Conservation (phyloP, 768 basidiomycete genomes). For the Boletus bicolor region DNA sequence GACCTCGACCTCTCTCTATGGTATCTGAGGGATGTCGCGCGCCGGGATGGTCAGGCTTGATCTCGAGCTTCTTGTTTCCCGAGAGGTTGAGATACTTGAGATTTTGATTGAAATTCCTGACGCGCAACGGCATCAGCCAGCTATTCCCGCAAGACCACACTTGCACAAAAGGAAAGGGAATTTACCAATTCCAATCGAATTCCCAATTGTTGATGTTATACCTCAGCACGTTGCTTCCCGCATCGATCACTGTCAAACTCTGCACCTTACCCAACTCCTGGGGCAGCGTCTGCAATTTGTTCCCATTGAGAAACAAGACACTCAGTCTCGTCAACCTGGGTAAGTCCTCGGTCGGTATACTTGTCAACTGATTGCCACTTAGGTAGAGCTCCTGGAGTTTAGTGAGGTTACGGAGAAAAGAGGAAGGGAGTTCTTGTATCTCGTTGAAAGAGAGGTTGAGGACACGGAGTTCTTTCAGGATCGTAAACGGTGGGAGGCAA, state of each 20-base stretch:
- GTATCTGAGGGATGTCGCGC: constrained; percentile 29
- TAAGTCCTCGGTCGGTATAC: constrained; percentile 86
- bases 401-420: constrained; percentile 69
- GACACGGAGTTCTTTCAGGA: constrained; percentile 72
- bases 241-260: constrained; percentile 79
- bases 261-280: constrained; percentile 84
- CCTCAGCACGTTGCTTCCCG: constrained; percentile 88
- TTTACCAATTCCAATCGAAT: constrained; percentile 98
- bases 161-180: constrained; percentile 16
- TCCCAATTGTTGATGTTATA: constrained; percentile 99
- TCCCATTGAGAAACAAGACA: constrained; percentile 88
- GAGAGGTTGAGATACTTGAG: constrained; percentile 94
- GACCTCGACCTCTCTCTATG: constrained; percentile 30
- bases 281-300: constrained; percentile 88
- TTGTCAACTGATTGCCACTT: constrained; percentile 91
- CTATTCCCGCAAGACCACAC: neutral
- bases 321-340: constrained; percentile 63
- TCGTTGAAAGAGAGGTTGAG: constrained; percentile 96
- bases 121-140: neutral
- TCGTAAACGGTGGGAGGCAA: constrained; percentile 65
- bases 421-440: constrained; percentile 79
- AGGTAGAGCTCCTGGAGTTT: constrained; percentile 85
- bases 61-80: constrained; percentile 94
- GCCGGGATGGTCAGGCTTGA: constrained; percentile 65
- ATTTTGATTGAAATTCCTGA: constrained; percentile 94